Conservation (phyloP, 306 rosid species). For the Leucaena leucocephala region DNA sequence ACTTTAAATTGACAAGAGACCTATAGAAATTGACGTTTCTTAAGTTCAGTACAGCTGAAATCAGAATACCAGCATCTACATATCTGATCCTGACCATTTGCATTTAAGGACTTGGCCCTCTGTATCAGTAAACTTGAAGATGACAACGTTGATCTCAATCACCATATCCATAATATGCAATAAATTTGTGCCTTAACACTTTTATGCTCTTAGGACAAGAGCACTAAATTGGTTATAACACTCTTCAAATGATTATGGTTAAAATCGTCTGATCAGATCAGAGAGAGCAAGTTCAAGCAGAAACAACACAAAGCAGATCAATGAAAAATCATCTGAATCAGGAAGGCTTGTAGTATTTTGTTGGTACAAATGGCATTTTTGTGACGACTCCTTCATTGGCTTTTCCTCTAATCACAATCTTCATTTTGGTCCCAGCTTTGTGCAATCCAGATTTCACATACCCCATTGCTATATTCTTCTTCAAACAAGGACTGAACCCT, state of each 20-base stretch:
- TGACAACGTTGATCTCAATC: conserved; percentile 13
- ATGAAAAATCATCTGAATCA: conserved; percentile 33
- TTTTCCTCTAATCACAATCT: conserved; percentile 87
- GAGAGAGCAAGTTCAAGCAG: conserved; percentile 25
- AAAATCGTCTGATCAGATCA: conserved; percentile 36
- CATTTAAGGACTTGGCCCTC: neutral
- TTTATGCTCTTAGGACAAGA: conserved; percentile 35
- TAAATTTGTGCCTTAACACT: conserved; percentile 23
- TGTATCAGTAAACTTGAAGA: conserved; percentile 5
- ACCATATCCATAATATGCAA: conserved; percentile 13
- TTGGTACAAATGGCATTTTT: conserved; percentile 95
- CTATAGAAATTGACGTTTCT: neutral
- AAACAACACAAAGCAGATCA: conserved; percentile 44
- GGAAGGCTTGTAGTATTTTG: conserved; percentile 93
- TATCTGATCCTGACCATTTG: neutral
- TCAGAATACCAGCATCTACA: neutral
- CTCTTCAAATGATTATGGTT: conserved; percentile 31
- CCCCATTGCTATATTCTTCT: conserved; percentile 98
- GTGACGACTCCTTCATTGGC: conserved; percentile 86
- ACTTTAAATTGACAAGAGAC: neutral
- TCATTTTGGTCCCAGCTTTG: conserved; percentile 91
- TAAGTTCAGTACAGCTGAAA: neutral
- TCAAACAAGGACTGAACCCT: conserved; percentile 96
- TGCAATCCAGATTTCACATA: conserved; percentile 96
- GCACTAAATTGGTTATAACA: conserved; percentile 45